Evolutionary conservation across 2,329 filamentous ascomycete species (phyloP).

Genomic region (Ophiobolus disseminans): DNA sequence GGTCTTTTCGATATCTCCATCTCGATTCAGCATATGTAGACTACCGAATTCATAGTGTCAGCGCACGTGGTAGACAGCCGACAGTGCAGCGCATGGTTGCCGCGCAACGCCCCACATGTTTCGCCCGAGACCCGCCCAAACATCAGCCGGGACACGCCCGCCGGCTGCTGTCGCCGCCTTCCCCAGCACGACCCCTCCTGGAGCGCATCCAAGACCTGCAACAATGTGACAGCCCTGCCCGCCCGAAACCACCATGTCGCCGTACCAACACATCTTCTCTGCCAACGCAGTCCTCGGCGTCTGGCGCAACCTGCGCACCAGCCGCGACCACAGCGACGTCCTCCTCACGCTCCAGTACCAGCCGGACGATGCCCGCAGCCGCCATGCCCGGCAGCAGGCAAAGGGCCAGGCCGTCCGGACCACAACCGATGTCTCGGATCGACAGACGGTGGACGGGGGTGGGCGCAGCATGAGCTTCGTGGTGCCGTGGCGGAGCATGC

Average conservation of each 20-base stretch:
- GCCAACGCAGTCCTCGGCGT: slow-evolving; percentile 44
- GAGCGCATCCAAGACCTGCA: no score
- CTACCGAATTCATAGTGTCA: no score
- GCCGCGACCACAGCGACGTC: slow-evolving; percentile 40
- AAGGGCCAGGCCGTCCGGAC: slow-evolving; percentile 24
- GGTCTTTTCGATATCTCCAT: no score
- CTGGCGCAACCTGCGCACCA: slow-evolving; percentile 42
- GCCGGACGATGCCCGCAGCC: slow-evolving; percentile 31
- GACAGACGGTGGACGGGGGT: slow-evolving; percentile 23
- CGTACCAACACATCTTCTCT: slow-evolving; percentile 44
- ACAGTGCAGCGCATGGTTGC: no score
- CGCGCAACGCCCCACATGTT: no score
- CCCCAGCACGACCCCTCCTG: not conserved
- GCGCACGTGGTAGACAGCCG: no score
- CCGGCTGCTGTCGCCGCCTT: no score
- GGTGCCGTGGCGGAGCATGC: slow-evolving; percentile 47
- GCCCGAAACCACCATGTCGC: slow-evolving; percentile 29
- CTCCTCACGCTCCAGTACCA: slow-evolving; percentile 45
- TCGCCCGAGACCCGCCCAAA: no score
- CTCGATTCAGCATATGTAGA: slow-evolving; percentile 12
- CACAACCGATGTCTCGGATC: slow-evolving; percentile 26
- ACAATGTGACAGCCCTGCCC: slow-evolving; percentile 20
- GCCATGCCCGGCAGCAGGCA: slow-evolving; percentile 24
- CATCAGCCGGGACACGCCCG: no score
- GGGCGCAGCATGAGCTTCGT: slow-evolving; percentile 46